Percentiles rank a stretch among this genome's conserved stretches.
Conservation (phyloP, 2,329 filamentous ascomycete genomes). For the Alternaria tenuissima region DNA sequence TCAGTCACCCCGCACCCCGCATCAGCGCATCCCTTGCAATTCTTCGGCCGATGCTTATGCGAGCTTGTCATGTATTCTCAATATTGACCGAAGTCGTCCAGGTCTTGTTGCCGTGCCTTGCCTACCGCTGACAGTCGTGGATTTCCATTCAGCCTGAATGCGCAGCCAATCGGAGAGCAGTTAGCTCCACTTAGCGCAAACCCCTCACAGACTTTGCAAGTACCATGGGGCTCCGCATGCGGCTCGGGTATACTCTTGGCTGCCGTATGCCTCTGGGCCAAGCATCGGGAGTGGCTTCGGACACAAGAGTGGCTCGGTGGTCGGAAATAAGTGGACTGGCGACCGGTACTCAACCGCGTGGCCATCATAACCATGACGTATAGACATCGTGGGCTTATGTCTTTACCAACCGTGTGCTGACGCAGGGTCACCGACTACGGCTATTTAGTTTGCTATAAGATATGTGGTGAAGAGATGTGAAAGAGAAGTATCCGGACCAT, state of each 20-base stretch:
- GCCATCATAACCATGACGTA: slow-evolving; percentile 22
- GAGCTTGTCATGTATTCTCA: not conserved
- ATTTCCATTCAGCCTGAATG: slow-evolving; percentile 34
- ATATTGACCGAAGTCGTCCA: not conserved
- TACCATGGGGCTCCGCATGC: slow-evolving; percentile 27
- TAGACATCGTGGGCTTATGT: slow-evolving; percentile 12
- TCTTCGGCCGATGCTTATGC: not conserved
- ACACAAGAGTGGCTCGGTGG: slow-evolving; percentile 9
- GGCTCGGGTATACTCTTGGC: slow-evolving; percentile 19
- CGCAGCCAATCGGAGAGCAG: slow-evolving; percentile 17
- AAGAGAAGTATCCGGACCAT: not conserved
- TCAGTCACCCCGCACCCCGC: not conserved
- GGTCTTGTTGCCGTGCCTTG: not conserved
- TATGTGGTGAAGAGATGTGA: not conserved
- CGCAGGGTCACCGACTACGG: slow-evolving; percentile 18
- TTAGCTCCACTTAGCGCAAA: slow-evolving; percentile 14
- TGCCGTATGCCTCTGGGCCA: slow-evolving; percentile 6
- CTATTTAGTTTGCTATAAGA: slow-evolving; percentile 30
- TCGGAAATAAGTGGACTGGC: slow-evolving; percentile 9
- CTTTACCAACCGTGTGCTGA: slow-evolving; percentile 5
- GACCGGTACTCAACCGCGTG: slow-evolving; percentile 12
- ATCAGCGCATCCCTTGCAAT: not conserved
- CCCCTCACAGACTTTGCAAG: slow-evolving; percentile 22
- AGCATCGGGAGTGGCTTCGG: slow-evolving; percentile 22
- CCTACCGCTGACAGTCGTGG: slow-evolving; percentile 1